Evolutionary conservation across 1,139 yeast genomes (phyloP).

Genomic region (Pichia kudriavzevii): DNA sequence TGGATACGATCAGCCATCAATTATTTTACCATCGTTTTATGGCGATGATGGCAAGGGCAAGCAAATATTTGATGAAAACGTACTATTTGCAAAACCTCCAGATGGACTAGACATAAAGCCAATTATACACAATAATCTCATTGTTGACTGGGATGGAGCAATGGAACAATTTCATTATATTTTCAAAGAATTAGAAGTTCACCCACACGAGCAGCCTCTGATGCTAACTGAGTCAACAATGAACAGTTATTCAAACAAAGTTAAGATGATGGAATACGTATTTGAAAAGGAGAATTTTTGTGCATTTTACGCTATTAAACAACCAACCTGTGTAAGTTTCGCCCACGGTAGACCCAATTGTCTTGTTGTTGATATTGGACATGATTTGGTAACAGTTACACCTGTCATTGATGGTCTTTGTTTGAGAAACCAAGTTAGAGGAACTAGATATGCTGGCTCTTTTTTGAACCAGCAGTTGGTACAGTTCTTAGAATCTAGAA

Average conservation of each 20-base stretch:
- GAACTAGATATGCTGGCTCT: conserved; percentile 60
- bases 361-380: conserved; percentile 88
- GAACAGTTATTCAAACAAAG: conserved; percentile 66
- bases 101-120: conserved; percentile 46
- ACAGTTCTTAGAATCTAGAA: conserved; percentile 22
- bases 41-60: conserved; percentile 27
- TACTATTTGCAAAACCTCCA: conserved; percentile 46
- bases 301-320: conserved; percentile 78
- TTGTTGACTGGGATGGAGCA: conserved; percentile 72
- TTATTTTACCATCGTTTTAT: conserved; percentile 61
- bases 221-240: conserved; percentile 81
- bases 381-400: conserved; percentile 73
- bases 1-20: conserved; percentile 86
- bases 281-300: conserved; percentile 72
- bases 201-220: conserved; percentile 64
- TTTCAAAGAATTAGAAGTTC: conserved; percentile 43
- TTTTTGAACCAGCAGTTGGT: conserved; percentile 40
- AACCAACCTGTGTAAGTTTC: conserved; percentile 86
- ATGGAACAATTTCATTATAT: conserved; percentile 57
- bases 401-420: conserved; percentile 95
- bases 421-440: conserved; percentile 60
- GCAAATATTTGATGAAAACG: conserved; percentile 47
- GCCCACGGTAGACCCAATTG: conserved; percentile 94
- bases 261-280: conserved; percentile 64
- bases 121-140: conserved; percentile 52